Evolutionary conservation across 495 filamentous ascomycete genomes (phyloP).

Genomic region (Penicillium pancosmium): DNA sequence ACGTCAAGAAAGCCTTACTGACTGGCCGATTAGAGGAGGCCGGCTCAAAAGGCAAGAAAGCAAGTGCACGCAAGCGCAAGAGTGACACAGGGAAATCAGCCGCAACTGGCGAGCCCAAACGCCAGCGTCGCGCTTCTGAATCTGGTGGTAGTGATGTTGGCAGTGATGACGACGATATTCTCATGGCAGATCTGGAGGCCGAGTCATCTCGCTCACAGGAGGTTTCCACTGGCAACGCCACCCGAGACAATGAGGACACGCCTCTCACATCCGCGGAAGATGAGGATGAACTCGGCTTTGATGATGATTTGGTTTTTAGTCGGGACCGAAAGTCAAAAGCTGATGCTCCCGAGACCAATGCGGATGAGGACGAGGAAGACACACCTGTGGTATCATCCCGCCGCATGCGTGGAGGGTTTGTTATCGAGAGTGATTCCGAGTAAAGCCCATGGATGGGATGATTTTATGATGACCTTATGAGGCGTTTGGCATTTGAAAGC

Average conservation of each 20-base stretch:
- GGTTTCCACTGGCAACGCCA: slow-evolving; percentile 23
- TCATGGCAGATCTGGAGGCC: slow-evolving; percentile 36
- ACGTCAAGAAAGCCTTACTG: slow-evolving; percentile 53
- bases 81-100: slow-evolving; percentile 28
- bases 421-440: slow-evolving; percentile 56
- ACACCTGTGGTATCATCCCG: slow-evolving; percentile 33
- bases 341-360: slow-evolving; percentile 11
- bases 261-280: slow-evolving; percentile 35
- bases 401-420: slow-evolving; percentile 49
- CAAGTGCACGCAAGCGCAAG: slow-evolving; percentile 35
- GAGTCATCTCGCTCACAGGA: slow-evolving; percentile 27
- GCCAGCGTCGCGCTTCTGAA: slow-evolving; percentile 35
- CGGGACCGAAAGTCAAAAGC: slow-evolving; percentile 27
- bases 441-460: slow-evolving; percentile 23
- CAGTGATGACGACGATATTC: slow-evolving; percentile 37
- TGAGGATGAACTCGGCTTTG: slow-evolving; percentile 42
- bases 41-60: slow-evolving; percentile 30
- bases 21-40: slow-evolving; percentile 54
- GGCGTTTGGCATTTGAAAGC: slow-evolving; percentile 30
- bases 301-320: slow-evolving; percentile 42
- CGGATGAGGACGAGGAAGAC: slow-evolving; percentile 35
- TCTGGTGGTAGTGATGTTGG: slow-evolving; percentile 25
- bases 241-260: slow-evolving; percentile 30
- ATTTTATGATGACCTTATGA: slow-evolving; percentile 33
- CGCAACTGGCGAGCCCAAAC: slow-evolving; percentile 30